Evolutionary conservation across 1,139 yeast genomes (phyloP), one percentile per base, ranked within the genome.

Genomic region (Candida mesenterica): DNA sequence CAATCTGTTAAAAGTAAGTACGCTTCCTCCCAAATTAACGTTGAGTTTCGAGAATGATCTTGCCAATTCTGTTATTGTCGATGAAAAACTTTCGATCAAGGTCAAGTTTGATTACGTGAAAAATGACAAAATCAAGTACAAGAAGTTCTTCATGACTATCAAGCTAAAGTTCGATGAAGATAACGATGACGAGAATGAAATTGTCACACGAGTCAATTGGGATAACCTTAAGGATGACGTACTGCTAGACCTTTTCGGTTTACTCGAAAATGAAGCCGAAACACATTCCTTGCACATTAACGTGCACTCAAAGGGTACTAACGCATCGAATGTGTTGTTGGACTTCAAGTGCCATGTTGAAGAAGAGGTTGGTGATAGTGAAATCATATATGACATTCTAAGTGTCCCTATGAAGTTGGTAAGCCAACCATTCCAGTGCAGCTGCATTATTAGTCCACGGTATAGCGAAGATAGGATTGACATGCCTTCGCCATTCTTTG

Each of bases 401-500:
- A 44, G 38, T 3, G 50, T 59, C 19, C 41, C 49, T 2, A 44
- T 72, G 12, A 65, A 64, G 1, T 48, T 75, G 1, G 38, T 62
- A 16, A 48, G 54, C n/a, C 36, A 36, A 5, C 74, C 79, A 3
- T 72, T 75, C 44, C 49, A 51, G 3, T 51, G 59, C 17, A 50
- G 46, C 5, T 57, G 69, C 34, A 35, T 59, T 0, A 59, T 76
- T 5, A 49, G 59, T 5, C 81, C 82, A 4, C 46, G 66, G 15
- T 50, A 57, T 14, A 49, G 66, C 19, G 53, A 46, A 3, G 50
- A 53, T 2, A 28, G 33, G 0, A 41, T 40, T 18, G 68, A 64
- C 25, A 60, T 76, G 53, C 77, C 79, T 0, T 64, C 65, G 9
- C 68, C 76, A 1, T 73, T 75, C 39, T 28, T 38, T 3, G 48